Base-by-base conservation (phyloP, 1,284 basidiomycete genomes). In the Dichomitus squalens region DNA sequence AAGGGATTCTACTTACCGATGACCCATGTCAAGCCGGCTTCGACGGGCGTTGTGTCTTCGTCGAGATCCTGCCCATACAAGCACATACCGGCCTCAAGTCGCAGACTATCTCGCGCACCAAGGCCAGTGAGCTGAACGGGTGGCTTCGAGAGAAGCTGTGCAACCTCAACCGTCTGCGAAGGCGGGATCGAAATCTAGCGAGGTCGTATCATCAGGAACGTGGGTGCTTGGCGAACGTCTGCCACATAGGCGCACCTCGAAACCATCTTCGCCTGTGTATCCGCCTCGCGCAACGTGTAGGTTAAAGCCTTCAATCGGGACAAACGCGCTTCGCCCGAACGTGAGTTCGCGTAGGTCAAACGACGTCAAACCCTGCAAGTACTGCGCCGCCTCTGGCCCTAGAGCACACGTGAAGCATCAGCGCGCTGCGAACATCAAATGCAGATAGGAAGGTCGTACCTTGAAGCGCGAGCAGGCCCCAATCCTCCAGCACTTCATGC, bases 211-310 rank as follows among this genome's bases (percentile, higher is more conserved):
- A n/a, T n/a, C n/a, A n/a, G n/a, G n/a, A n/a, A n/a, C n/a, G n/a
- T n/a, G n/a, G n/a, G n/a, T n/a, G n/a, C n/a, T n/a, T n/a, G n/a
- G n/a, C n/a, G n/a, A n/a, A n/a, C n/a, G n/a, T n/a, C n/a, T n/a
- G n/a, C n/a, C n/a, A n/a, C n/a, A n/a, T 41, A 8, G 27, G 69
- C 79, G 61, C 38, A 90, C 92, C 80, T 99, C 96, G 65, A 99
- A 98, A 0, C 96, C 97, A 72, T 99, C 96, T 76, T 99, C 97
- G 33, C 97, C 96, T 0, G 97, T 99, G 76, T 99, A 99, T 4
- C 97, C 96, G 21, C 94, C 94, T n/a, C 96, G 87, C 8, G 95
- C 93, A 34, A 99, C 86, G 71, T 98, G 97, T 57, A 95, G 80
- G 65, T 89, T 87, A 63, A 93, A 87, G 1, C 87, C 84, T 60